Conservation (phyloP, 1,284 basidiomycete genomes). For the Marasmius fiardii region DNA sequence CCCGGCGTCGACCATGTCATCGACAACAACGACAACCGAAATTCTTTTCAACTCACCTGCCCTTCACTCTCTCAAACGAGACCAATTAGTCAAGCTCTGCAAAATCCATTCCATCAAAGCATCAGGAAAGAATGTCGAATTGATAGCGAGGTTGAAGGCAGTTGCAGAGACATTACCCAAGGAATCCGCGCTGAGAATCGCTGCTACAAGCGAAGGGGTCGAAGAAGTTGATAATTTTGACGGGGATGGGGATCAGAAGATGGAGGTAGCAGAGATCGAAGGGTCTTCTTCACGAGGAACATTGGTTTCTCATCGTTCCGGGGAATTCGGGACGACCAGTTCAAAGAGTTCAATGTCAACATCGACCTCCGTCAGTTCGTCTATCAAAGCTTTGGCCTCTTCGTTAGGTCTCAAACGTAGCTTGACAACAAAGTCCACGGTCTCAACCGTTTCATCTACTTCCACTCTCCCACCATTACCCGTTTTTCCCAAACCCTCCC, state of each 20-base stretch:
- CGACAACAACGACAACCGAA: constrained; percentile 54
- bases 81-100: constrained; percentile 78
- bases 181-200: constrained; percentile 48
- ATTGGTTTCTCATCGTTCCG: constrained; percentile 44
- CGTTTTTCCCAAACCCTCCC: constrained; percentile 22
- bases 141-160: constrained; percentile 61
- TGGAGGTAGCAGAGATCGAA: constrained; percentile 24
- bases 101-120: constrained; percentile 77
- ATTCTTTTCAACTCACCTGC: constrained; percentile 81
- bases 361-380: constrained; percentile 58
- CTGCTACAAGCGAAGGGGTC: constrained; percentile 47
- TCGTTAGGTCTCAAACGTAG: constrained; percentile 65
- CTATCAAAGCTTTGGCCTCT: constrained; percentile 64
- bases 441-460: constrained; percentile 18
- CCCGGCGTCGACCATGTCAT: constrained; percentile 9
- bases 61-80: constrained; percentile 72
- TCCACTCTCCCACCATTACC: constrained; percentile 27
- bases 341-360: constrained; percentile 46
- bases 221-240: constrained; percentile 17
- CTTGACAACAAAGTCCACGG: constrained; percentile 29
- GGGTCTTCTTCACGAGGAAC: constrained; percentile 48
- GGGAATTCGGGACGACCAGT: constrained; percentile 65
- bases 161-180: constrained; percentile 59
- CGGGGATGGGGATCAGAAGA: constrained; percentile 31
- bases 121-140: constrained; percentile 69